phyloP scores from a whole-genome alignment of 164 flowering plant genomes.

The Warburgia ugandensis region DNA sequence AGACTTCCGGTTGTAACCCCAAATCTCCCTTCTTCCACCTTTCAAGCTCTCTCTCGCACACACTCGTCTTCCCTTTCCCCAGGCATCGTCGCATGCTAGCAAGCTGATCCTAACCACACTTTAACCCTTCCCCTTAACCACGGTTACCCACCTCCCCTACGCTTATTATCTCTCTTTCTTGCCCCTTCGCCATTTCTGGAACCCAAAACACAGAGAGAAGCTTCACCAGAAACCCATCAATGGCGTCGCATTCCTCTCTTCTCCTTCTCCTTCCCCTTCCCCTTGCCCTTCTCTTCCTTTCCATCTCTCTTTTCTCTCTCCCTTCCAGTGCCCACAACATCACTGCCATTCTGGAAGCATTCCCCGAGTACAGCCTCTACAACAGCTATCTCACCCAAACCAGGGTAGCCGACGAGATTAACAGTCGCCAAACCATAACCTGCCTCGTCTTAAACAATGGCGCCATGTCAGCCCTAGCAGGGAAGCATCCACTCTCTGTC shows the following conservation, averaged over 20 bases:
- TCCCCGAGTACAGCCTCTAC: slow-evolving; percentile 56
- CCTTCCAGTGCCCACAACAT: slow-evolving; percentile 54
- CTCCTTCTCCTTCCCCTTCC: background rate
- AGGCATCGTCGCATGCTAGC: background rate
- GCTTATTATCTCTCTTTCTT: no score
- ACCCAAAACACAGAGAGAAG: no score
- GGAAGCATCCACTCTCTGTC: slow-evolving; percentile 56
- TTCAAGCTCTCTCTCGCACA: no score
- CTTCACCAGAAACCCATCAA: no score
- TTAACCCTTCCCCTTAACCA: background rate
- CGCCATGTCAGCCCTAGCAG: slow-evolving; percentile 51
- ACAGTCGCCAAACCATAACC: slow-evolving; percentile 71
- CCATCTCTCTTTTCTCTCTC: slow-evolving; percentile 2
- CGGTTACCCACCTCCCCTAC: background rate
- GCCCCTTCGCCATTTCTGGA: no score
- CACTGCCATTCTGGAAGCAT: slow-evolving; percentile 47
- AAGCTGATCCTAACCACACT: background rate
- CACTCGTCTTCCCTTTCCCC: background rate
- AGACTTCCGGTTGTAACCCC: no score
- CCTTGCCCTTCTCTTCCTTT: background rate
- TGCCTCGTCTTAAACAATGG: slow-evolving; percentile 57
- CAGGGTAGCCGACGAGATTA: slow-evolving; percentile 80
- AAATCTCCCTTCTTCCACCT: no score
- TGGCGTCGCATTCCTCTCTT: no score
- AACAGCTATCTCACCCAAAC: slow-evolving; percentile 61